Evolutionary conservation across 768 basidiomycete genomes (phyloP).

Genomic region (Erythrobasidium yunnanense): DNA sequence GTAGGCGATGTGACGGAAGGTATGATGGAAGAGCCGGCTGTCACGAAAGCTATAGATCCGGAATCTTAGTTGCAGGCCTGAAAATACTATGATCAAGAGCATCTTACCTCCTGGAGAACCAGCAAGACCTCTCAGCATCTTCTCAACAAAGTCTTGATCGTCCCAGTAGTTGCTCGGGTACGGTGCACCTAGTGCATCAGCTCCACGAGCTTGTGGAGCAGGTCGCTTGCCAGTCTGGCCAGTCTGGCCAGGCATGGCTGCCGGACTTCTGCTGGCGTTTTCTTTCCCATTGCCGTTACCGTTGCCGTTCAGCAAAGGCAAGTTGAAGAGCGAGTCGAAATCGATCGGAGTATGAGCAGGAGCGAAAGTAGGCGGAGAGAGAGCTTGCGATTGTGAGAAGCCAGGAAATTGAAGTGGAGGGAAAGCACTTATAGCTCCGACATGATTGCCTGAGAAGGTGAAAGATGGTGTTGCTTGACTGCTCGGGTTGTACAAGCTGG

Average conservation of each 20-base stretch:
- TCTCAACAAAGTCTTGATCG: constrained; percentile 7
- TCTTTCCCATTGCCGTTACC: no score
- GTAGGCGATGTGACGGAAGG: no score
- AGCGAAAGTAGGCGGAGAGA: background rate
- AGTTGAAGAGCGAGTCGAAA: constrained; percentile 8
- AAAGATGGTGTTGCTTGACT: no score
- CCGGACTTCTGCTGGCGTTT: background rate
- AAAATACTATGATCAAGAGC: background rate
- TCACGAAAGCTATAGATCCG: no score
- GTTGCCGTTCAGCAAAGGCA: no score
- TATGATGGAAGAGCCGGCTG: no score
- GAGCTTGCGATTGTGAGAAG: background rate
- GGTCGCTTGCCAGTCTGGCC: background rate
- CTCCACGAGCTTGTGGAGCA: no score
- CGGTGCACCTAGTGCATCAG: background rate
- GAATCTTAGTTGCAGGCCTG: no score
- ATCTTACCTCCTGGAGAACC: no score
- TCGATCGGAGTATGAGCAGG: constrained; percentile 5
- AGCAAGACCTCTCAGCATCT: background rate
- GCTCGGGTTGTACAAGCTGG: no score
- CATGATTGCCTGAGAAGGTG: no score
- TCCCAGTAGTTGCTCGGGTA: constrained; percentile 6
- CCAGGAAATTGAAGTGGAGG: background rate
- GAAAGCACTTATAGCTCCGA: background rate
- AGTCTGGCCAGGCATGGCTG: no score